Base-by-base conservation (phyloP, 2,329 filamentous ascomycete species). In the Fonsecaea multimorphosa region DNA sequence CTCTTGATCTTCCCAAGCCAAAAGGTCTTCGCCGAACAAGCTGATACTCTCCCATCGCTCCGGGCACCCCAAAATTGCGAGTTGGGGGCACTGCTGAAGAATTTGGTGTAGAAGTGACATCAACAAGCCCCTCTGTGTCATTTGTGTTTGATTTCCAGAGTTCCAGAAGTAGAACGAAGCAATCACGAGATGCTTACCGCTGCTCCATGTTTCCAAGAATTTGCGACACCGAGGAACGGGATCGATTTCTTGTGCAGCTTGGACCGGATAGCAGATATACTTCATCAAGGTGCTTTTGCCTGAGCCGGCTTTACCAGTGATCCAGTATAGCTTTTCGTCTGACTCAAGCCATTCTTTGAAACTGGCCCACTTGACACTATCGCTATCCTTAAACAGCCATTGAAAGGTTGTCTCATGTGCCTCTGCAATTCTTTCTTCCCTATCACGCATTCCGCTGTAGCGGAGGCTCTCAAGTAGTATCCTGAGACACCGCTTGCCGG, bases 131-230 rank as follows among this genome's bases (percentile, higher is more conserved):
- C 31, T 8, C 6, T 70, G 51, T 0, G 66, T 71, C 64, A 62
- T 71, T 55, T 74, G 73, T 1, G 67, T 31, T 0, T 29, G 16
- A 1, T 57, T 64, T 2, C 72, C 74, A 1, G 63, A 65, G 16
- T 68, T 73, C 73, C 73, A 75, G 46, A 74, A 74, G 63, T 72
- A 75, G 63, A 72, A 75, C n/a, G 44, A 65, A 3, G 70, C 70
- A 12, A 67, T 22, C 1, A 73, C 61, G 7, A 74, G 59, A 51
- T 36, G 36, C n/a, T 16, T 12, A 3, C 19, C n/a, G 14, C 51
- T 9, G 24, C 64, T 27, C 67, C 29, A 61, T 27, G 12, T 29
- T 62, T 36, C 2, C 44, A 38, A 29, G 44, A 61, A 29, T 58
- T 66, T 14, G 11, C 19, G 29, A 64, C 57, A 36, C 58, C 32